Evolutionary conservation across 495 filamentous ascomycete species (phyloP).

Genomic region (Astrocystis sublimbata): DNA sequence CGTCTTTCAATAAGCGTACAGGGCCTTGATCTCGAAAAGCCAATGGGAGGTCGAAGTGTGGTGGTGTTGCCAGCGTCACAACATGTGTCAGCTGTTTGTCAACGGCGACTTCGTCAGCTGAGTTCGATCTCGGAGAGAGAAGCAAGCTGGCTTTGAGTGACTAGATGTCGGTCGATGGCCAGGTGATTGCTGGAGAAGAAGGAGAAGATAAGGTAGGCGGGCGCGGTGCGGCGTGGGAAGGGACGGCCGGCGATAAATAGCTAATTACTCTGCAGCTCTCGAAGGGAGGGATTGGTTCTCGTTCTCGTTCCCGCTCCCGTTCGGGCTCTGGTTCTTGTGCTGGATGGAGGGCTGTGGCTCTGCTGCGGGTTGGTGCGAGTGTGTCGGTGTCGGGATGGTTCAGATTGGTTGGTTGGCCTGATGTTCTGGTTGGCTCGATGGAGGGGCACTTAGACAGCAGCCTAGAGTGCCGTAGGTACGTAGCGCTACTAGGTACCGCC

Average conservation of each 20-base stretch:
- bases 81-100: conserved; percentile 17
- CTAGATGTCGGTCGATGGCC: not conserved
- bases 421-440: not conserved
- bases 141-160: not conserved
- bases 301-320: too few relatives aligned
- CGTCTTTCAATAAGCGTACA: conserved; percentile 5
- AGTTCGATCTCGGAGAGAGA: not conserved
- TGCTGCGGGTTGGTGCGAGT: not conserved
- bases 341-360: too few relatives aligned
- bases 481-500: too few relatives aligned
- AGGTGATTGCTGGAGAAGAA: not conserved
- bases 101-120: conserved; percentile 11
- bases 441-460: not conserved
- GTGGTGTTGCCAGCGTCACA: conserved; percentile 11
- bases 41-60: conserved; percentile 9
- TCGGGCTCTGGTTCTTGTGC: too few relatives aligned
- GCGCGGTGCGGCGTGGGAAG: not conserved
- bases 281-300: not conserved
- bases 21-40: conserved; percentile 7
- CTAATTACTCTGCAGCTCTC: not conserved
- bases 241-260: conserved; percentile 9
- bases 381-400: not conserved
- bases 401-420: not conserved
- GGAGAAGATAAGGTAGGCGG: not conserved
- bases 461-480: not conserved